A percentile compares a stretch with the other conserved stretches of the same genome.
These are phyloP conservation scores for Batkoa obscura DNA, from an alignment of 371 early-diverging fungal species.

Conservation along the genomic window DNA sequence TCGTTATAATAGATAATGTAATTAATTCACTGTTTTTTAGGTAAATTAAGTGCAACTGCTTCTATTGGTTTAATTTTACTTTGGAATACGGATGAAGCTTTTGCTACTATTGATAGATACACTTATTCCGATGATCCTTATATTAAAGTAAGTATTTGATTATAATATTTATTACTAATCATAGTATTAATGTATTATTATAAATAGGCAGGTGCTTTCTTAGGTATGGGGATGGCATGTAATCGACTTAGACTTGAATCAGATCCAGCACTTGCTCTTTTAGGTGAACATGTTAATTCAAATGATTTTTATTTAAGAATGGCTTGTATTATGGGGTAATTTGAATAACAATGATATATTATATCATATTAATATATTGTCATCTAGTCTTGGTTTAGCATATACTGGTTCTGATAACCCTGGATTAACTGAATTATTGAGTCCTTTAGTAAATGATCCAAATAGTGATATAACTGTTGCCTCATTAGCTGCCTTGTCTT, in stretches of 20 bases:
- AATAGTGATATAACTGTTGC: constrained; percentile 74
- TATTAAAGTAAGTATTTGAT: constrained; percentile 37
- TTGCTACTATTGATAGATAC: constrained; percentile 84
- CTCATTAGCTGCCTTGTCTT: constrained; percentile 71
- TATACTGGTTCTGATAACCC: constrained; percentile 82
- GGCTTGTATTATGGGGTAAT: constrained; percentile 50
- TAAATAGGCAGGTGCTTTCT: constrained; percentile 72
- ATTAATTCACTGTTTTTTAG: constrained; percentile 6
- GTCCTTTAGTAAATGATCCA: constrained; percentile 70
- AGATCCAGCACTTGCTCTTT: constrained; percentile 83
- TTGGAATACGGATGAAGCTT: constrained; percentile 86
- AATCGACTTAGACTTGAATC: constrained; percentile 76
- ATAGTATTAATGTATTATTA: no score
- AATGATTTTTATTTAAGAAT: constrained; percentile 24
- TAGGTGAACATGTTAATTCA: constrained; percentile 63
- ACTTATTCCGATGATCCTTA: constrained; percentile 70
- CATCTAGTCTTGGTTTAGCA: constrained; percentile 66
- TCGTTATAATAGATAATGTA: neutral
- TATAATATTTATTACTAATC: neutral
- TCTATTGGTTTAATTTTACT: constrained; percentile 78
- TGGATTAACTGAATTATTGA: constrained; percentile 62
- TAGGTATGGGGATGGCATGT: constrained; percentile 85
- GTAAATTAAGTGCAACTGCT: constrained; percentile 87
- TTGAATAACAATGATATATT: neutral
- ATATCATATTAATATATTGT: constrained; percentile 3